Evolutionary conservation across 805 yeast species (phyloP).

Genomic region (Candida bentonensis): DNA sequence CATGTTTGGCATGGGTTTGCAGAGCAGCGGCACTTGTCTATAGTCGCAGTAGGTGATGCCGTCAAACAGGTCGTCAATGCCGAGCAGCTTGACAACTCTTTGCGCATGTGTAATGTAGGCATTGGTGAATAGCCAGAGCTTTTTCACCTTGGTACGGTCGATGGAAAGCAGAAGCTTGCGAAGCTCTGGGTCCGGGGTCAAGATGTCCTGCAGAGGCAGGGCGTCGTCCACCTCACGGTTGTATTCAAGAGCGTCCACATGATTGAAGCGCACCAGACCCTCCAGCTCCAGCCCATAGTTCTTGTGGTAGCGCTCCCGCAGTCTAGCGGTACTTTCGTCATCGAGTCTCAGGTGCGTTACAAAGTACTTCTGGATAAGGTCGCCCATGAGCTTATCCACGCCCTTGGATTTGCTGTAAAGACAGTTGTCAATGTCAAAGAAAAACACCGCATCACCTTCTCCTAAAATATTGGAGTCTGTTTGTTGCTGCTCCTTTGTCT

Average conservation of each 20-base stretch:
- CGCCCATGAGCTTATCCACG: constrained; percentile 82
- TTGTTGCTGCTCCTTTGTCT: no score
- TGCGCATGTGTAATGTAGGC: constrained; percentile 87
- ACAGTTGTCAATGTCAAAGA: constrained; percentile 90
- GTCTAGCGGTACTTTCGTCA: constrained; percentile 57
- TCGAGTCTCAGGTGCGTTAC: constrained; percentile 43
- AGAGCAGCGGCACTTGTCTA: constrained; percentile 41
- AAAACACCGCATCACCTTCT: constrained; percentile 42
- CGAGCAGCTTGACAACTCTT: constrained; percentile 64
- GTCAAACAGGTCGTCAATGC: constrained; percentile 85
- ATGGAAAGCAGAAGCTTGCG: constrained; percentile 19
- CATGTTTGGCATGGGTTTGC: constrained; percentile 76
- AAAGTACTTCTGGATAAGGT: constrained; percentile 70
- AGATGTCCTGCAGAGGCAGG: constrained; percentile 67
- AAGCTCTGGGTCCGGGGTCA: constrained; percentile 36
- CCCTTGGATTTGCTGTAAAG: constrained; percentile 59
- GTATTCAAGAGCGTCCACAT: constrained; percentile 78
- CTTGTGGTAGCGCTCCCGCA: constrained; percentile 66
- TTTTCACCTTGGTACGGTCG: constrained; percentile 41
- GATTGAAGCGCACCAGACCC: constrained; percentile 53
- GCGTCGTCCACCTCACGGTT: constrained; percentile 86
- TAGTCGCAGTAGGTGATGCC: constrained; percentile 93
- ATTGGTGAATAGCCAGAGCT: constrained; percentile 86
- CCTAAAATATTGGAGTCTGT: no score
- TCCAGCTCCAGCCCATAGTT: constrained; percentile 89